Evolutionary conservation across 208 protist species (phyloP).

Genomic region (Strigomonas galati): DNA sequence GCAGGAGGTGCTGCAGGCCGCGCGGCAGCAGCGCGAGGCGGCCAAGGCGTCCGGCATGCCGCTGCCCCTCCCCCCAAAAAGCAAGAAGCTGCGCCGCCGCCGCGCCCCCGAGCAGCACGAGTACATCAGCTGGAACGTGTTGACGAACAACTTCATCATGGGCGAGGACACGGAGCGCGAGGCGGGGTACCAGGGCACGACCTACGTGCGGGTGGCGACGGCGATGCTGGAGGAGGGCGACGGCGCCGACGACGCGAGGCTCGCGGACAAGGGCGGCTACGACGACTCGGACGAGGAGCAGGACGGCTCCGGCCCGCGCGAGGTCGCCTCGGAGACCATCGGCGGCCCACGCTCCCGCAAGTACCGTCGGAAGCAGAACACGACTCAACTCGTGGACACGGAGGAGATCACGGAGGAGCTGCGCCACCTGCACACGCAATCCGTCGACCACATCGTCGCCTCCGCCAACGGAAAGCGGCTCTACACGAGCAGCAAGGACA

Average conservation of each 20-base stretch:
- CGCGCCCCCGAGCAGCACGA: constrained; percentile 11
- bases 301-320: background rate
- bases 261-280: constrained; percentile 9
- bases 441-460: constrained; percentile 61
- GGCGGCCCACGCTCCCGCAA: constrained; percentile 5
- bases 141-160: constrained; percentile 77
- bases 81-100: constrained; percentile 8
- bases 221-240: constrained; percentile 45
- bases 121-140: constrained; percentile 74
- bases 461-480: constrained; percentile 33
- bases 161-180: constrained; percentile 23
- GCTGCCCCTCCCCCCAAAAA: background rate
- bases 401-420: constrained; percentile 38
- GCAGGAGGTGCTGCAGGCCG: background rate
- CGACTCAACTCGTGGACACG: constrained; percentile 20
- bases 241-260: constrained; percentile 6
- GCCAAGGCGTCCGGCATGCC: background rate
- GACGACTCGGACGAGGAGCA: constrained; percentile 32
- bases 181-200: constrained; percentile 12
- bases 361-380: background rate
- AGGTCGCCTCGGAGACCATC: constrained; percentile 9
- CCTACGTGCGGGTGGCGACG: constrained; percentile 43
- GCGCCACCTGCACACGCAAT: constrained; percentile 48
- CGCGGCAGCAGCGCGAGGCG: background rate
- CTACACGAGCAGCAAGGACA: constrained; percentile 75